A percentile compares a stretch with the other conserved stretches of the same genome.
phyloP scores from a whole-genome alignment of 2,329 filamentous ascomycete genomes.

The Beauveria rudraprayagi region DNA sequence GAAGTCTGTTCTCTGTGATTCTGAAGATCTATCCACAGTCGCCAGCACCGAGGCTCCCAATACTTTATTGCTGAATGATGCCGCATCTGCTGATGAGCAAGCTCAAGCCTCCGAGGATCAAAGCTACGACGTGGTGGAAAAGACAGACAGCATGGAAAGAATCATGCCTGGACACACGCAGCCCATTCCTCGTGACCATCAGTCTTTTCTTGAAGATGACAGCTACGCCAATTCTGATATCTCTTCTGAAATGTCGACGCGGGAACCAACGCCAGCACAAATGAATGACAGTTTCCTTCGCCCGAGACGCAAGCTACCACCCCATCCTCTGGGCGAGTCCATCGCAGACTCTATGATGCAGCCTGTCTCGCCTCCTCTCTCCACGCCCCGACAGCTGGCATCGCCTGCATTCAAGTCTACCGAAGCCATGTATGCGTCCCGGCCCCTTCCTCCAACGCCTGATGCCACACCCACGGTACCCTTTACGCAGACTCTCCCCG shows the following conservation, averaged over 20 bases:
- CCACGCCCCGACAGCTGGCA: constrained; percentile 6
- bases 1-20: constrained; percentile 44
- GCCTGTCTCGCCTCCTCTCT: constrained; percentile 7
- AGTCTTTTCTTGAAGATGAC: constrained; percentile 43
- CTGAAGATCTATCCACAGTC: constrained; percentile 31
- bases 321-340: constrained; percentile 26
- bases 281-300: neutral
- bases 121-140: constrained; percentile 44
- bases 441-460: constrained; percentile 42
- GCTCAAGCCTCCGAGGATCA: constrained; percentile 3
- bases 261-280: constrained; percentile 31
- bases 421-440: constrained; percentile 16
- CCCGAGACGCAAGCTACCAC: constrained; percentile 22
- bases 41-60: constrained; percentile 16
- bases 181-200: constrained; percentile 23
- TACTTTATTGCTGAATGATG: neutral
- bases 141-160: constrained; percentile 43
- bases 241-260: constrained; percentile 54
- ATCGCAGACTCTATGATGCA: constrained; percentile 3
- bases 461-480: constrained; percentile 39
- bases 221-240: constrained; percentile 49
- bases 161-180: constrained; percentile 29
- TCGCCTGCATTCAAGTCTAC: constrained; percentile 1
- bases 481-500: constrained; percentile 21
- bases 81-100: constrained; percentile 9